Conservation (phyloP, 176 grass and related monocot species). For the Juncus effusus region DNA sequence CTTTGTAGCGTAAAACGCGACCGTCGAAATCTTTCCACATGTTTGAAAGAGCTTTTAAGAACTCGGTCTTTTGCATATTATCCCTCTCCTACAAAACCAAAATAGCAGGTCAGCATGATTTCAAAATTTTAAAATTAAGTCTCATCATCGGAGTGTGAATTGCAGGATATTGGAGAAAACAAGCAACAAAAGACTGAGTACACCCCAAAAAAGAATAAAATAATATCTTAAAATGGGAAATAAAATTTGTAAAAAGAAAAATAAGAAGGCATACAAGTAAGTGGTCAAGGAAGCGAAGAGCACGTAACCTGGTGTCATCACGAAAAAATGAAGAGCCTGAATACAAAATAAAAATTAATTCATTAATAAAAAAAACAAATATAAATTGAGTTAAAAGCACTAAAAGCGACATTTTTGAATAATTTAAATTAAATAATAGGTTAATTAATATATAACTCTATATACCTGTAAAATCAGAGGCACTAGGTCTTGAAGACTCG, state of each 20-base stretch:
- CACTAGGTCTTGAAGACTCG: conserved; percentile 69
- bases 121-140: not conserved
- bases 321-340: conserved; percentile 97
- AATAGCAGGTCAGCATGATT: not conserved
- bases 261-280: conserved; percentile 66
- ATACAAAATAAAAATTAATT: conserved; percentile 19
- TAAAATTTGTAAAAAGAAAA: conserved; percentile 12
- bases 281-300: conserved; percentile 99
- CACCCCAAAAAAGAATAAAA: no score
- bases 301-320: conserved; percentile 87
- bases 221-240: conserved; percentile 2
- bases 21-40: conserved; percentile 99
- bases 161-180: no score
- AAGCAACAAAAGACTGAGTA: not conserved
- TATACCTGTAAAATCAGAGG: conserved; percentile 80
- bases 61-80: conserved; percentile 99
- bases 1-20: conserved; percentile 94
- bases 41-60: conserved; percentile 93
- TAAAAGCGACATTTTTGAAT: not conserved
- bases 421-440: no score
- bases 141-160: not conserved
- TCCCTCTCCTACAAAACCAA: conserved; percentile 80
- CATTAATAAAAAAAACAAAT: conserved; percentile 22
- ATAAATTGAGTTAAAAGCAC: not conserved
- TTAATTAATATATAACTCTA: no score